Evolutionary conservation across 1,284 basidiomycete species (phyloP).

Genomic region (Stereum hirsutum): DNA sequence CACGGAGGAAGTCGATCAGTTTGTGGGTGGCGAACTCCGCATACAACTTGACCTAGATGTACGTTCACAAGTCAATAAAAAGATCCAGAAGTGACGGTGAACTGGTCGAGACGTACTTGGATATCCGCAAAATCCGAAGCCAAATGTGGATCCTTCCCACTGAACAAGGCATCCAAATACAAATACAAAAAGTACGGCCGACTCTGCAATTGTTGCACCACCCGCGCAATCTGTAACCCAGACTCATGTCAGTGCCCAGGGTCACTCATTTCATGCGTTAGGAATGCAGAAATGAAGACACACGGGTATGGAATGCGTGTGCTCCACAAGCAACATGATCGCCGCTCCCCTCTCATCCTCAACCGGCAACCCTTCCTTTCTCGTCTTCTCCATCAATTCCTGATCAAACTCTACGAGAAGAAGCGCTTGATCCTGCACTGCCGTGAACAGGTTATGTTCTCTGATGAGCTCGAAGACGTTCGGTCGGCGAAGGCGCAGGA

Average conservation of each 20-base stretch:
- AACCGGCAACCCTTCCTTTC: conserved; percentile 28
- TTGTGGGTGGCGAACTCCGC: conserved; percentile 78
- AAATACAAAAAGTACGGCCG: conserved; percentile 83
- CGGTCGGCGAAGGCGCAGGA: conserved; percentile 76
- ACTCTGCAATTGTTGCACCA: conserved; percentile 79
- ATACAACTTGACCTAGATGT: conserved; percentile 72
- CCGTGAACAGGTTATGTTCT: conserved; percentile 91
- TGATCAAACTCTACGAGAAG: conserved; percentile 93
- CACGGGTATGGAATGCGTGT: conserved; percentile 95
- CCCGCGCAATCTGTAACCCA: conserved; percentile 61
- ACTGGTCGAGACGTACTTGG: conserved; percentile 39
- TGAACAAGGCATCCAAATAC: conserved; percentile 89
- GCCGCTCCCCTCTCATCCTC: conserved; percentile 50
- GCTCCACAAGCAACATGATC: conserved; percentile 85
- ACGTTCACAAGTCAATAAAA: not conserved
- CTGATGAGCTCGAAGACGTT: conserved; percentile 94
- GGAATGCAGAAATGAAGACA: too few relatives aligned
- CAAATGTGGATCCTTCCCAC: conserved; percentile 79
- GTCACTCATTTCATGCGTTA: conserved; percentile 17
- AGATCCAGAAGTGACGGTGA: not conserved
- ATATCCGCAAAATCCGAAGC: conserved; percentile 78
- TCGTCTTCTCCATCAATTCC: conserved; percentile 64
- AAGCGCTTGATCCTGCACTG: conserved; percentile 89
- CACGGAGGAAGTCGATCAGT: conserved; percentile 86
- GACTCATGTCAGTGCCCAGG: not conserved